phyloP scores from a whole-genome alignment of 306 rosid species.

The Ziziphus jujuba region DNA sequence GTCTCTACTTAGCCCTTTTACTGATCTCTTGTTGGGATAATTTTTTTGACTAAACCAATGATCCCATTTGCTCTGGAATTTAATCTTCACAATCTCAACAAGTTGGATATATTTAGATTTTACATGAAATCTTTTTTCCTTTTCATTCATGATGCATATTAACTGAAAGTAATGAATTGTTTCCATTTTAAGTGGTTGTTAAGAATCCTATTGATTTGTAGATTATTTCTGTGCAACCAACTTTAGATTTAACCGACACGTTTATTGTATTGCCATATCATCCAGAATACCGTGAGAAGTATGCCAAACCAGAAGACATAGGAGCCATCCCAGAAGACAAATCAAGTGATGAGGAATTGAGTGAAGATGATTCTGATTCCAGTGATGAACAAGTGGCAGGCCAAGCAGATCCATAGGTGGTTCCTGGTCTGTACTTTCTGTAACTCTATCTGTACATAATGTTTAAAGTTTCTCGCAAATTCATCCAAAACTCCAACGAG shows the following conservation, averaged over 20 bases:
- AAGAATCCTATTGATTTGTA: background rate
- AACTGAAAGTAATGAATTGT: background rate
- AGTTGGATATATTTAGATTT: too few species aligned
- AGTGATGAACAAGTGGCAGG: constrained; percentile 72
- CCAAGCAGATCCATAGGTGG: constrained; percentile 63
- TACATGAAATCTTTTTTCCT: too few species aligned
- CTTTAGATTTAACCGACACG: background rate
- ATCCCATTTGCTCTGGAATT: too few species aligned
- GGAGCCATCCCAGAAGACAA: constrained; percentile 60
- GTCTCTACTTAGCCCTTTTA: too few species aligned
- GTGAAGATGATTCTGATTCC: constrained; percentile 73
- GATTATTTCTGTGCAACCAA: background rate
- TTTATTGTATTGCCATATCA: constrained; percentile 10
- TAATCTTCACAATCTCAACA: too few species aligned
- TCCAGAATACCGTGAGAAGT: constrained; percentile 80
- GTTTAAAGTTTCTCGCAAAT: constrained; percentile 38
- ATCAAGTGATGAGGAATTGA: constrained; percentile 76
- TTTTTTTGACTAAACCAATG: too few species aligned
- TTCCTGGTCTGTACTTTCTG: constrained; percentile 16
- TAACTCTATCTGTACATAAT: constrained; percentile 50
- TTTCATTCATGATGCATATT: too few species aligned
- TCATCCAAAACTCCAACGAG: constrained; percentile 42
- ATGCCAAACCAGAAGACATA: constrained; percentile 85
- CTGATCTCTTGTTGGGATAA: too few species aligned
- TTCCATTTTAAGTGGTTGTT: background rate